Evolutionary conservation across 495 filamentous ascomycete genomes (phyloP), one percentile per base, ranked within the genome.

Genomic region (Xylaria longipes): DNA sequence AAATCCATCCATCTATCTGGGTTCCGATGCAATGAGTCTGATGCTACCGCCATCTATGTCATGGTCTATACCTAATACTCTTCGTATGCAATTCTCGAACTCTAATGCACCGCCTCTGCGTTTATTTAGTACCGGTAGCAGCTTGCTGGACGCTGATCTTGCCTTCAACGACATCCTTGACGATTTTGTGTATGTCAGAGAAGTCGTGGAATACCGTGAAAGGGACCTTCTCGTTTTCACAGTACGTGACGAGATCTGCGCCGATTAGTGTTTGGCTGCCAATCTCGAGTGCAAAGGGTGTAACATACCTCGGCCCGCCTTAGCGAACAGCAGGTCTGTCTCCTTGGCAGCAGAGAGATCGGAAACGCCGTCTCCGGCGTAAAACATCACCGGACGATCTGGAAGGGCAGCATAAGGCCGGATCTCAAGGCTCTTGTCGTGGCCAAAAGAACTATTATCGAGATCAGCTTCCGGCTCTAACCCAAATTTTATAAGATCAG

Each of bases 391-490:
- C 0, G 94, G 94, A 65, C 94, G 85, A 69, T 90, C 82, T 0
- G 93, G 91, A 14, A 96, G 85, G 56, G 80, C 77, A n/a, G 91
- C 88, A 78, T 97, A 98, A 1, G 91, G 92, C 73, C 92, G 89
- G 75, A 99, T 94, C 73, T 93, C 92, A 45, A 94, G 81, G 37
- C 90, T 93, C 87, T 99, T 98, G 85, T 99, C 95, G 75, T 99
- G 95, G 12, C 95, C 95, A 74, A 95, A 96, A 61, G 89, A 87
- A 75, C 92, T 95, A 70, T 64, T 35, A 45, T 69, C 9, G 11
- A 29, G 3, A 50, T 76, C 35, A 76, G 69, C n/a, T 43, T 52
- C 65, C 43, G 22, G 5, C 7, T 22, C 14, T 33, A 9, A 6
- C n/a, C 25, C 1, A 6, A 45, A 25, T 33, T 5, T 22, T 27